Evolutionary conservation across 1,284 basidiomycete genomes (phyloP).

Genomic region (Sanghuangporus sanghuang): DNA sequence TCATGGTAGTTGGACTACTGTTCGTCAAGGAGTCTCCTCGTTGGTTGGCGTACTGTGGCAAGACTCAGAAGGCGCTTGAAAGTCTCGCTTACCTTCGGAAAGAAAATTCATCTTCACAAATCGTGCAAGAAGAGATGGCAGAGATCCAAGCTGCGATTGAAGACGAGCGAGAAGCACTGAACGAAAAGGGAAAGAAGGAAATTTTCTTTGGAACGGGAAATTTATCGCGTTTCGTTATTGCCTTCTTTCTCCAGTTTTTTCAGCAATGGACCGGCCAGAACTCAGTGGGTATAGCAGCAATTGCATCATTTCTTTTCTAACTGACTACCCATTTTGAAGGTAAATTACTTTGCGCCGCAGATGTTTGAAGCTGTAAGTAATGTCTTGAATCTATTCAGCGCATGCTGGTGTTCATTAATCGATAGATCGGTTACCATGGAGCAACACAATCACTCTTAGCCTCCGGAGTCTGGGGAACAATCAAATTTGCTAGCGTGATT

Average conservation of each 20-base stretch:
- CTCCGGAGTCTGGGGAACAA: constrained; percentile 77
- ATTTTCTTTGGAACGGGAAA: constrained; percentile 74
- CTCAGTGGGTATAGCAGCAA: constrained; percentile 37
- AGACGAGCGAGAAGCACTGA: constrained; percentile 55
- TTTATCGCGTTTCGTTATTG: constrained; percentile 64
- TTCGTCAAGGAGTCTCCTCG: constrained; percentile 53
- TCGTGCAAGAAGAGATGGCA: constrained; percentile 48
- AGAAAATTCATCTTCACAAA: constrained; percentile 39
- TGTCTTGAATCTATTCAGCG: constrained; percentile 28
- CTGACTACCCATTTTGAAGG: constrained; percentile 29
- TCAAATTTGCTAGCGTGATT: constrained; percentile 68
- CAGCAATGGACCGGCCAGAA: constrained; percentile 66
- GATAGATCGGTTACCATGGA: constrained; percentile 57
- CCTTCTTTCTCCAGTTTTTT: constrained; percentile 51
- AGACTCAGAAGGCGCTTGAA: constrained; percentile 26
- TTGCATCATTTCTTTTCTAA: constrained; percentile 37
- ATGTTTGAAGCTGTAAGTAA: constrained; percentile 59
- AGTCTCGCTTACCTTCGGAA: constrained; percentile 57
- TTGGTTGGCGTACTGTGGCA: constrained; percentile 31
- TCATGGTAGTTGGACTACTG: constrained; percentile 64
- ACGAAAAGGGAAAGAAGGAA: constrained; percentile 50
- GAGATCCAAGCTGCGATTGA: constrained; percentile 63
- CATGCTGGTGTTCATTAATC: neutral
- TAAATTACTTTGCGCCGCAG: constrained; percentile 67
- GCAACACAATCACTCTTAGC: constrained; percentile 64